A percentile compares a stretch with the other conserved stretches of the same genome.
Evolutionary conservation across 371 early-diverging fungal genomes (phyloP).

Genomic region (Smittium mucronatum): DNA sequence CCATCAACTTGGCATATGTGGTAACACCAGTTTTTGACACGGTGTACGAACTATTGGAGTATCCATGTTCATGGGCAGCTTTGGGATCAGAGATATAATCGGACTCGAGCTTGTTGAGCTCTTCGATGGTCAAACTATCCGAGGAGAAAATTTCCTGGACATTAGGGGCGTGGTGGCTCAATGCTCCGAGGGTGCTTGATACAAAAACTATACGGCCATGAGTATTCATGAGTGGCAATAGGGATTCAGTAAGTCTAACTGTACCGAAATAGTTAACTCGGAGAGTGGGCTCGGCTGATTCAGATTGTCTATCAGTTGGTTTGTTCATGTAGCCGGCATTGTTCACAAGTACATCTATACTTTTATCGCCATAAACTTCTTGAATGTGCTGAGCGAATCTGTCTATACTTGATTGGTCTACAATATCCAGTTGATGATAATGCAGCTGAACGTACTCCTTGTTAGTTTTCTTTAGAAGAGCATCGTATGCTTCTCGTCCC

Average conservation of each 20-base stretch:
- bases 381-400: slow-evolving; percentile 23
- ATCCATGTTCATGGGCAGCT: slow-evolving; percentile 23
- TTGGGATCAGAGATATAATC: slow-evolving; percentile 16
- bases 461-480: slow-evolving; percentile 15
- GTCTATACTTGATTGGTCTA: slow-evolving; percentile 18
- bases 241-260: slow-evolving; percentile 16
- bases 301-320: slow-evolving; percentile 22
- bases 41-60: slow-evolving; percentile 28
- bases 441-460: slow-evolving; percentile 29
- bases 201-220: slow-evolving; percentile 15
- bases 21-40: slow-evolving; percentile 32
- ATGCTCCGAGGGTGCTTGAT: not conserved
- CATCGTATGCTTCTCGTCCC: slow-evolving; percentile 21
- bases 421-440: slow-evolving; percentile 15
- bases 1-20: slow-evolving; percentile 26
- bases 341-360: slow-evolving; percentile 27
- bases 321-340: slow-evolving; percentile 29
- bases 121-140: not conserved
- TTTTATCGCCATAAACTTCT: slow-evolving; percentile 21
- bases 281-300: slow-evolving; percentile 10
- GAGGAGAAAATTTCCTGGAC: not conserved
- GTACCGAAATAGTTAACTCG: slow-evolving; percentile 11
- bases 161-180: not conserved
- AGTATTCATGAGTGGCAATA: slow-evolving; percentile 25
- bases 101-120: not conserved